These are phyloP conservation scores for Annona cherimola DNA, from an alignment of 164 flowering plant genomes.

Conservation along the genomic window DNA sequence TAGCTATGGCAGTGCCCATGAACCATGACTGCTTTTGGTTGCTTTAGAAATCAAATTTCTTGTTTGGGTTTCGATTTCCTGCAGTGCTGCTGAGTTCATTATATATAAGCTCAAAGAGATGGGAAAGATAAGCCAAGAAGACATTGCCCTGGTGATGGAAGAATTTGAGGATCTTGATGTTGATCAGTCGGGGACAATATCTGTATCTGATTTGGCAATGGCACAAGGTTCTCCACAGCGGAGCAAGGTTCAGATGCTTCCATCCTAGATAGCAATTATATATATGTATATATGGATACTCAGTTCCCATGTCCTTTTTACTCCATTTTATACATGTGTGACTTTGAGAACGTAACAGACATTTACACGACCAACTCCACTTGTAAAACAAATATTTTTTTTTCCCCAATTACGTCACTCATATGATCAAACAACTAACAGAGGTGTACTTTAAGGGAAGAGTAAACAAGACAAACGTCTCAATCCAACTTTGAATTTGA, in stretches of 20 bases:
- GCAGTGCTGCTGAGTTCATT: constrained; percentile 70
- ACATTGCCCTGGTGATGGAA: constrained; percentile 50
- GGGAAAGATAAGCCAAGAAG: constrained; percentile 74
- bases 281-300: no score
- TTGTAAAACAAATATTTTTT: no score
- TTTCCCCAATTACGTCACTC: no score
- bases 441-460: no score
- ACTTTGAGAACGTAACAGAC: no score
- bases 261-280: no score
- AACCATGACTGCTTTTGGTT: constrained; percentile 1
- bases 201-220: constrained; percentile 44
- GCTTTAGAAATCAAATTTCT: background rate
- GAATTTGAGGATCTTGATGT: constrained; percentile 58
- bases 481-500: no score
- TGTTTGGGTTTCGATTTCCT: constrained; percentile 1
- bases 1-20: background rate
- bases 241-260: background rate
- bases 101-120: constrained; percentile 74
- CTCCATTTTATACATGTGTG: no score
- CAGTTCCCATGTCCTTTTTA: no score
- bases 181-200: constrained; percentile 72
- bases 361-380: no score
- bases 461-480: no score
- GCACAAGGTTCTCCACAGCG: constrained; percentile 30
- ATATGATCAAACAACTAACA: no score